phyloP scores from a whole-genome alignment of 768 basidiomycete species.

The Tricholoma furcatifolium region DNA sequence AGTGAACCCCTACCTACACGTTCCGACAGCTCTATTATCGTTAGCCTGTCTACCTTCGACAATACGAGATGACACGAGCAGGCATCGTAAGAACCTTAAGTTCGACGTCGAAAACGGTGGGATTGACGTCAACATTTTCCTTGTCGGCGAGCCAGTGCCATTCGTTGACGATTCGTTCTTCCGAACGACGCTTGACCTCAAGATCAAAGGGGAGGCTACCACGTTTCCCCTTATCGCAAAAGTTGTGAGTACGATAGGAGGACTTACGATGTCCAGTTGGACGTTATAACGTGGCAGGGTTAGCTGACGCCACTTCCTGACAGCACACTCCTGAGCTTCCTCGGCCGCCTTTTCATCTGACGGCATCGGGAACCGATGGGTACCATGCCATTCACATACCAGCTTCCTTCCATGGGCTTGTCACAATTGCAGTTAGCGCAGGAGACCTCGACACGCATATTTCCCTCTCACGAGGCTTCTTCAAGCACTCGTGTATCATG shows the following conservation, averaged over 20 bases:
- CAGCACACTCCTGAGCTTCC: conserved; percentile 36
- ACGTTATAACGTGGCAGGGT: no score
- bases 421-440: conserved; percentile 33
- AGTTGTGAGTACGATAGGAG: conserved; percentile 29
- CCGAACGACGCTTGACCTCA: conserved; percentile 31
- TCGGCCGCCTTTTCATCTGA: conserved; percentile 33
- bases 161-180: conserved; percentile 4
- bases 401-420: conserved; percentile 39
- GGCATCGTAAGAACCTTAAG: conserved; percentile 35
- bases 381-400: conserved; percentile 38
- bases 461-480: conserved; percentile 29
- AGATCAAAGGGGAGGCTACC: conserved; percentile 24
- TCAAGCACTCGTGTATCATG: conserved; percentile 28
- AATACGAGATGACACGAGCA: conserved; percentile 17
- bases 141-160: conserved; percentile 23
- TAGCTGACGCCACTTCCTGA: background rate
- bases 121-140: conserved; percentile 41
- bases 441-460: conserved; percentile 38
- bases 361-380: conserved; percentile 28
- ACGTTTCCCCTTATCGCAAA: conserved; percentile 35
- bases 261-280: no score
- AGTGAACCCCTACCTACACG: conserved; percentile 40
- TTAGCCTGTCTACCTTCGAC: conserved; percentile 16
- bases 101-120: conserved; percentile 38
- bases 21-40: conserved; percentile 36